A percentile compares a stretch with the other conserved stretches of the same genome.
phyloP scores from a whole-genome alignment of 768 basidiomycete species.

The Boletus reticuloceps region DNA sequence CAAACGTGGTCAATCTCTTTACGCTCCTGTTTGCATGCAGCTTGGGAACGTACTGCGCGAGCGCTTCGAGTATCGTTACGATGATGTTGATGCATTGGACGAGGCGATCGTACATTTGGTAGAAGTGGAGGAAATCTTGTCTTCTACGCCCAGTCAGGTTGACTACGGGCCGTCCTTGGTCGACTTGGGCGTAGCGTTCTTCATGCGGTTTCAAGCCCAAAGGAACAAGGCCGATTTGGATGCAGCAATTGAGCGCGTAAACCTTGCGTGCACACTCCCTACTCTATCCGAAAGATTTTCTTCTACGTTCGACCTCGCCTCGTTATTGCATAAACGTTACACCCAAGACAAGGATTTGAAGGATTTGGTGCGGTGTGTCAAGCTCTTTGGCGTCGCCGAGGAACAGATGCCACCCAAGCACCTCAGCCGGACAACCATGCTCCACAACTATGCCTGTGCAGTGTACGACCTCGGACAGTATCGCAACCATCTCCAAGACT shows the following conservation, averaged over 20 bases:
- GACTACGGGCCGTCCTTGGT: slow-evolving; percentile 5
- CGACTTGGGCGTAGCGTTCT: slow-evolving; percentile 12
- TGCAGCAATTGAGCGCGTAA: slow-evolving; percentile 10
- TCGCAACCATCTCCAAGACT: slow-evolving; percentile 3
- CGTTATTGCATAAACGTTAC: slow-evolving; percentile 12
- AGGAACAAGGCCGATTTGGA: slow-evolving; percentile 12
- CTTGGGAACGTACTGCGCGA: slow-evolving; percentile 15
- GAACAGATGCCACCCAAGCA: slow-evolving; percentile 16
- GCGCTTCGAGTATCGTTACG: slow-evolving; percentile 6
- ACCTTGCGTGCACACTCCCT: slow-evolving; percentile 11
- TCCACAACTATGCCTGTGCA: slow-evolving; percentile 9
- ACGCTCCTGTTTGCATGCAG: slow-evolving; percentile 9
- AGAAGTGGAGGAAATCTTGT: slow-evolving; percentile 15
- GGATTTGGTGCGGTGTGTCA: slow-evolving; percentile 17
- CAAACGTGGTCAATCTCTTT: slow-evolving; percentile 5
- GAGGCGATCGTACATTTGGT: slow-evolving; percentile 21
- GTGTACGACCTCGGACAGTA: slow-evolving; percentile 1
- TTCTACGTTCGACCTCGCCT: slow-evolving; percentile 5
- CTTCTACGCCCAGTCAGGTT: not conserved
- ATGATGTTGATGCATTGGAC: slow-evolving; percentile 17
- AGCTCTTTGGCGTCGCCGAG: slow-evolving; percentile 7
- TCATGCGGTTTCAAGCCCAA: slow-evolving; percentile 15
- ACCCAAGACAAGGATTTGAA: not conserved
- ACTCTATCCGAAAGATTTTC: slow-evolving; percentile 2
- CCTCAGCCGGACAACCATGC: not conserved